Percentiles rank a stretch among this genome's conserved stretches.
Conservation (phyloP, 2,329 filamentous ascomycete genomes). For the Microcyclosporella mali region DNA sequence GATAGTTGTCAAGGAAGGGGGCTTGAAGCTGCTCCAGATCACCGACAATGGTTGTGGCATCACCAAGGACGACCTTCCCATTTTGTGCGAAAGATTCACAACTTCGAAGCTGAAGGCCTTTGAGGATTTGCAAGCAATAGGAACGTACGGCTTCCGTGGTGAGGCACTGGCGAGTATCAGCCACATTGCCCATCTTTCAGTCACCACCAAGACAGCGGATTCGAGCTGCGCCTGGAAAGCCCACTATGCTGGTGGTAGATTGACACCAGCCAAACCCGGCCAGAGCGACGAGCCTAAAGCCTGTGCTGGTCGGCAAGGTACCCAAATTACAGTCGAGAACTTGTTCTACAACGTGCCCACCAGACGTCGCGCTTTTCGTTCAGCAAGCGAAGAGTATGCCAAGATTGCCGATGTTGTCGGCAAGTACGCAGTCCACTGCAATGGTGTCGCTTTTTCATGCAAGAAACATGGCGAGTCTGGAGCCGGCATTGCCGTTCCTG, state of each 20-base stretch:
- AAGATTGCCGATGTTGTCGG: slow-evolving; percentile 96
- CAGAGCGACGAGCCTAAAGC: slow-evolving; percentile 81
- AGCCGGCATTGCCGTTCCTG: slow-evolving; percentile 71
- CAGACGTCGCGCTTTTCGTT: slow-evolving; percentile 81
- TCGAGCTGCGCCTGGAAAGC: slow-evolving; percentile 87
- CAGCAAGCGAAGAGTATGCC: slow-evolving; percentile 87
- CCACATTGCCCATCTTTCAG: slow-evolving; percentile 90
- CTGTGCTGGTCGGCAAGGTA: slow-evolving; percentile 79
- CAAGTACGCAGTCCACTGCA: slow-evolving; percentile 86
- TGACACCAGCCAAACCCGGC: slow-evolving; percentile 78
- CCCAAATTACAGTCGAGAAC: slow-evolving; percentile 92
- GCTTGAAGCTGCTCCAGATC: slow-evolving; percentile 90
- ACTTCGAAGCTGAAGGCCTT: slow-evolving; percentile 93
- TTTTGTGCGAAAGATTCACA: slow-evolving; percentile 92
- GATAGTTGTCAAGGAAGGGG: slow-evolving; percentile 88
- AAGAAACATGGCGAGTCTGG: slow-evolving; percentile 91
- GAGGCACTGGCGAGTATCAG: slow-evolving; percentile 96
- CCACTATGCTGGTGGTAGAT: slow-evolving; percentile 74
- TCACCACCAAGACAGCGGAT: slow-evolving; percentile 87
- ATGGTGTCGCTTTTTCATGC: slow-evolving; percentile 88
- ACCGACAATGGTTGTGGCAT: slow-evolving; percentile 97
- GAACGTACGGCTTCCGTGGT: slow-evolving; percentile 95
- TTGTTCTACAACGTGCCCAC: slow-evolving; percentile 95
- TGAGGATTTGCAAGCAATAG: slow-evolving; percentile 82
- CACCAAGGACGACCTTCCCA: slow-evolving; percentile 82